Percentiles rank a stretch among this genome's conserved stretches.
These are phyloP conservation scores for Penicillium sp. DNA, from an alignment of 2,329 filamentous ascomycete species.

Conservation along the genomic window DNA sequence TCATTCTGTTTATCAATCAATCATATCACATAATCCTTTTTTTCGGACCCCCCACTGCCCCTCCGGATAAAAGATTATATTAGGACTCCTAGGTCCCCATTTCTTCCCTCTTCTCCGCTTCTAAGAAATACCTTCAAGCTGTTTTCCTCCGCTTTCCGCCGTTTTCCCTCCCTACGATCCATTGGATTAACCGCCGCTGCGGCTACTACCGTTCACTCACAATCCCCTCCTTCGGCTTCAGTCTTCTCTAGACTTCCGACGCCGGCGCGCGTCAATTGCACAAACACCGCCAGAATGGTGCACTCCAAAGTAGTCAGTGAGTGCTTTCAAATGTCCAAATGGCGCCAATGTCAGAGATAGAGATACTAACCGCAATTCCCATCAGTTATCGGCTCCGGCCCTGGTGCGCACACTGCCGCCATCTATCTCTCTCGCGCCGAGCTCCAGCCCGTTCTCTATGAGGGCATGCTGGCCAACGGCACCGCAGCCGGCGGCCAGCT, in stretches of 20 bases:
- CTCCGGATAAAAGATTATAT: conserved; percentile 13
- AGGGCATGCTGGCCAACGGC: conserved; percentile 96
- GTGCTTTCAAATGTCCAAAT: conserved; percentile 39
- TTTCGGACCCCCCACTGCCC: conserved; percentile 20
- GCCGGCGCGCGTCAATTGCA: conserved; percentile 42
- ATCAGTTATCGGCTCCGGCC: conserved; percentile 85
- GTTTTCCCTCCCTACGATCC: conserved; percentile 64
- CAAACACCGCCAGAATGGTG: conserved; percentile 59
- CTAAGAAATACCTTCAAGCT: conserved; percentile 66
- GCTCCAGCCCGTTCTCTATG: conserved; percentile 90
- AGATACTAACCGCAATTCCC: conserved; percentile 15
- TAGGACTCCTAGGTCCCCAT: conserved; percentile 8
- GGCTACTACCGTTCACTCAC: conserved; percentile 64
- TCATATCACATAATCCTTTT: conserved; percentile 17
- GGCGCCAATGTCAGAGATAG: not conserved
- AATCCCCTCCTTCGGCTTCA: conserved; percentile 44
- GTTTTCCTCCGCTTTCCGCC: conserved; percentile 80
- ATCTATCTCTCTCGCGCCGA: conserved; percentile 94
- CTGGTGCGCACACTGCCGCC: conserved; percentile 94
- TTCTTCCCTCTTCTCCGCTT: conserved; percentile 10
- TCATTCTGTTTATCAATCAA: conserved; percentile 17
- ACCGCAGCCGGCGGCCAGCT: conserved; percentile 94
- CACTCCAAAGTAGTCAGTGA: conserved; percentile 88
- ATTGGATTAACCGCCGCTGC: conserved; percentile 68
- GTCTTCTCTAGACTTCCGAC: conserved; percentile 37